A percentile compares a stretch with the other conserved stretches of the same genome.
These are phyloP conservation scores for Obelidium mucronatum DNA, from an alignment of 192 early-diverging fungal species.

Conservation along the genomic window DNA sequence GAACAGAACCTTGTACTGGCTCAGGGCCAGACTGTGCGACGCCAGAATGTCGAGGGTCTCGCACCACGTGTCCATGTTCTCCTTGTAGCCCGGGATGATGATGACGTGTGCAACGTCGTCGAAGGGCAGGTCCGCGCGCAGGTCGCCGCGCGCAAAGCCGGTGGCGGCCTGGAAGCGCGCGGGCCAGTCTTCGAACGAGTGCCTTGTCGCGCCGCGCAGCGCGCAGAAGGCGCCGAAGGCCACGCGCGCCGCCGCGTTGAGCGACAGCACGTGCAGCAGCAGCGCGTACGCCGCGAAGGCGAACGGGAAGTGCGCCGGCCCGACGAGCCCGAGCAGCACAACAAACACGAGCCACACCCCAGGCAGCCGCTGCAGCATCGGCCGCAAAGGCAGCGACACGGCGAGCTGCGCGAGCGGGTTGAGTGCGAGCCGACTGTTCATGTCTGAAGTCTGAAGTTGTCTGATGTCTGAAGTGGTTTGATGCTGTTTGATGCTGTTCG, in stretches of 20 bases:
- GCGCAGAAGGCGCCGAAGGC: conserved; percentile 35
- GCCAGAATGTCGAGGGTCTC: conserved; percentile 70
- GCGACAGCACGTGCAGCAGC: conserved; percentile 39
- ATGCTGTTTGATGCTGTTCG: no score
- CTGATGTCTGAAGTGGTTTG: no score
- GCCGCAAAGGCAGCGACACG: conserved; percentile 7
- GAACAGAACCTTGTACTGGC: conserved; percentile 55
- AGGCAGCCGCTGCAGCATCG: conserved; percentile 46
- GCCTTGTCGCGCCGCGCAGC: conserved; percentile 8
- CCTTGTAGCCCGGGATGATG: conserved; percentile 73
- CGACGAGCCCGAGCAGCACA: conserved; percentile 33
- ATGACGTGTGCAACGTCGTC: conserved; percentile 61
- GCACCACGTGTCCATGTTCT: conserved; percentile 65
- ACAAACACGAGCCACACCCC: conserved; percentile 38
- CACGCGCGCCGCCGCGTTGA: conserved; percentile 32
- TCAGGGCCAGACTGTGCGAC: conserved; percentile 46
- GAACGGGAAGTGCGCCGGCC: conserved; percentile 39
- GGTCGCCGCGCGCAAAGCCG: background rate
- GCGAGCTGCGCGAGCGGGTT: background rate
- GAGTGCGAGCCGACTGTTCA: no score
- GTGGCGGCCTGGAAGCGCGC: background rate
- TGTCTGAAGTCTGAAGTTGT: no score
- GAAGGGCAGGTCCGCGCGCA: conserved; percentile 37
- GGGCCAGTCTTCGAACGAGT: conserved; percentile 44
- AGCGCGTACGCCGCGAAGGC: conserved; percentile 38